Evolutionary conservation across 805 yeast genomes (phyloP).

Genomic region (Wickerhamiella sorbophila): DNA sequence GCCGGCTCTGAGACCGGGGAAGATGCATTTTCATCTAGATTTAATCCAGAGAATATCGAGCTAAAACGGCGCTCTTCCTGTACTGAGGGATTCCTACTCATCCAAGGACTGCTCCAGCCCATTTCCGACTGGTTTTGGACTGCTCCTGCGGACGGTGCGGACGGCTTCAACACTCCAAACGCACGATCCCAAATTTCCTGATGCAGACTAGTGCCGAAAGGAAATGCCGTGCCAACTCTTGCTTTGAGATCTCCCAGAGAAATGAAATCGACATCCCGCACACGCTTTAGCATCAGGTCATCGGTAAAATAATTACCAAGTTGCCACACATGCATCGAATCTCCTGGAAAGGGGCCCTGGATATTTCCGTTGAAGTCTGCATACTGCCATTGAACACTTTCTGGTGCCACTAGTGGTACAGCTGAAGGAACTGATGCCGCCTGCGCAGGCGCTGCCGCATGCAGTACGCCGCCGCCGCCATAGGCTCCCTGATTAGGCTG

Average conservation of each 20-base stretch:
- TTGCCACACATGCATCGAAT: constrained; percentile 63
- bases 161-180: no score
- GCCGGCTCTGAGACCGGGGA: not conserved
- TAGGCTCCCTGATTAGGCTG: no score
- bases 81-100: not conserved
- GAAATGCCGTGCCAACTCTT: constrained; percentile 38
- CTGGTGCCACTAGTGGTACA: not conserved
- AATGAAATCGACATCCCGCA: constrained; percentile 36
- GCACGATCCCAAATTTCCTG: constrained; percentile 12
- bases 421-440: no score
- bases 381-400: constrained; percentile 45
- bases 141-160: not conserved
- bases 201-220: constrained; percentile 34
- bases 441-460: no score
- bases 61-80: not conserved
- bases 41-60: not conserved
- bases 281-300: constrained; percentile 44
- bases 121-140: not conserved
- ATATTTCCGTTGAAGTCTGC: constrained; percentile 53
- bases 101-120: not conserved
- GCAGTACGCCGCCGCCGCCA: no score
- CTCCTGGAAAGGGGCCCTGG: constrained; percentile 73
- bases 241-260: constrained; percentile 41
- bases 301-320: constrained; percentile 29
- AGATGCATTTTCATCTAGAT: not conserved